Evolutionary conservation across 2,329 filamentous ascomycete genomes (phyloP), one percentile per base, ranked within the genome.

Genomic region (Plenodomus lindquistii): DNA sequence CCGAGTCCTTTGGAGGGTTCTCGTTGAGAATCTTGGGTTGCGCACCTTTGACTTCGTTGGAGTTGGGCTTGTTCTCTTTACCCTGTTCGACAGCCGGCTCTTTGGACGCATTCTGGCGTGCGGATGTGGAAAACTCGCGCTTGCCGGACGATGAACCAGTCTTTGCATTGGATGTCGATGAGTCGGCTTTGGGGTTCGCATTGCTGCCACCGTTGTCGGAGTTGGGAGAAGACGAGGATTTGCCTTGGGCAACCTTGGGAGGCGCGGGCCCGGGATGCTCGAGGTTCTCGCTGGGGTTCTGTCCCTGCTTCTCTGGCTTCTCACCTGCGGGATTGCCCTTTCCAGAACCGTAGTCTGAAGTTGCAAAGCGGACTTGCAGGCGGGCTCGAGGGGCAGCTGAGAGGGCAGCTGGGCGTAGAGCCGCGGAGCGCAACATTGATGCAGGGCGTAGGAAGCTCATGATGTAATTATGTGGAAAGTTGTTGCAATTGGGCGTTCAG

Each of bases 241-340:
- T 59, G 40, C 60, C 65, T 47, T 73, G 56, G n/a, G 70, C 75
- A 5, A 67, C 72, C 48, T 75, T 72, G 3, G 75, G 75, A 9
- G 75, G 66, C 48, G 73, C 62, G 5, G 76, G 75, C 5, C 76
- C 76, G 2, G 76, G 75, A 50, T 78, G 76, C 62, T 78, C 76
- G 22, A 72, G 54, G 52, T 73, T 58, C 45, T 70, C 71, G 13
- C 69, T 70, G 3, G 59, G 61, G 52, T 71, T 73, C 36, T 70
- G 52, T 55, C 73, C 73, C 53, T 76, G 74, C 40, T 73, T 52
- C 59, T 77, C 64, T 1, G 74, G 73, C n/a, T 73, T 71, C 58
- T 77, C 73, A 48, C 71, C 73, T n/a, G 54, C 67, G 22, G 74
- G 74, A 41, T 74, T 71, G 53, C 74, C 73, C 7, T 67, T 56